Evolutionary conservation across 768 basidiomycete genomes (phyloP).

Genomic region (Lentinula raphanica): DNA sequence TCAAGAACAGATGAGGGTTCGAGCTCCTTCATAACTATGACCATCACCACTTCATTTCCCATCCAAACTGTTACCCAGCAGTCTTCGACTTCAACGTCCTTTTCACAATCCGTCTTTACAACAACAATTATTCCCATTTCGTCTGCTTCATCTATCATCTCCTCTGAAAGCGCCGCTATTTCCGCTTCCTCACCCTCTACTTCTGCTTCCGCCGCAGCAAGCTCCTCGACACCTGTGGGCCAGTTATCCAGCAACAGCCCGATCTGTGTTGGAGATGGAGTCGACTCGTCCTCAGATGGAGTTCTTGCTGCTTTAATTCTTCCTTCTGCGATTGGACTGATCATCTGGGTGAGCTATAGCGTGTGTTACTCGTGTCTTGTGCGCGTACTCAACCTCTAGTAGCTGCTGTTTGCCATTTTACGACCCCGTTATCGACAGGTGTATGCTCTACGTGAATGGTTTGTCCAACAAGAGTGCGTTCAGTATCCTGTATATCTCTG

Average conservation of each 20-base stretch:
- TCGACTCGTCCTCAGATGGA: slow-evolving; percentile 61
- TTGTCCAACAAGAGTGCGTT: slow-evolving; percentile 63
- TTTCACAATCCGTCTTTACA: slow-evolving; percentile 28
- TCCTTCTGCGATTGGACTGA: slow-evolving; percentile 54
- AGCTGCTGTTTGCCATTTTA: slow-evolving; percentile 65
- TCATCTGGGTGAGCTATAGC: slow-evolving; percentile 55
- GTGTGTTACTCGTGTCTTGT: not conserved
- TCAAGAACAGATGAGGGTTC: not conserved
- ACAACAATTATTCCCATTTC: slow-evolving; percentile 16
- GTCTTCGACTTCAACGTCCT: slow-evolving; percentile 37
- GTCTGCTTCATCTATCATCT: slow-evolving; percentile 5
- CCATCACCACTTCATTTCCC: slow-evolving; percentile 18
- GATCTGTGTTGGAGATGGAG: slow-evolving; percentile 59
- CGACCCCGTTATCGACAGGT: slow-evolving; percentile 69
- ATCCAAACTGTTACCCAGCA: slow-evolving; percentile 34
- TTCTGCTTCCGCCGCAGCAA: slow-evolving; percentile 20
- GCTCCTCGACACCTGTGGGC: slow-evolving; percentile 14
- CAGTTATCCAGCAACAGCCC: slow-evolving; percentile 21
- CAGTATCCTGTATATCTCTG: not conserved
- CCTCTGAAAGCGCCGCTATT: slow-evolving; percentile 9
- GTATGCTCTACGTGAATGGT: slow-evolving; percentile 74
- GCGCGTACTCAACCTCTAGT: slow-evolving; percentile 1
- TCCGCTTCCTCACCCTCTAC: slow-evolving; percentile 11
- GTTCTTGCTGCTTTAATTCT: slow-evolving; percentile 53
- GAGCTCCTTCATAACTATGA: not conserved